phyloP scores from a whole-genome alignment of 257 asterid species.

The Solanum ossicruentum region DNA sequence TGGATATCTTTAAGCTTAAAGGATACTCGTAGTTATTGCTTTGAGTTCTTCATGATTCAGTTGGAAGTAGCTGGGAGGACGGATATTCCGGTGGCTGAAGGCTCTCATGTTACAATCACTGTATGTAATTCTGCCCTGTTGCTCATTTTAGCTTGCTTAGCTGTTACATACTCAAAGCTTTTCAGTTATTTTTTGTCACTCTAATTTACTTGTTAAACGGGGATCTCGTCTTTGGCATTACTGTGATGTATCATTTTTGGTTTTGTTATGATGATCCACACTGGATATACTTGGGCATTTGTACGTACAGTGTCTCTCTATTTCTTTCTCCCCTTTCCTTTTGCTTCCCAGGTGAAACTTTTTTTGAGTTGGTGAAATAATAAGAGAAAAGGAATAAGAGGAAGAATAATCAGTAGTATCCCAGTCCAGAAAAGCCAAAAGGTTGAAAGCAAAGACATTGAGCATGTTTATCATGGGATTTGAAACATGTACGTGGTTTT shows the following conservation, averaged over 20 bases:
- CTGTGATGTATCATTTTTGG: background rate
- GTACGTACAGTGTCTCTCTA: background rate
- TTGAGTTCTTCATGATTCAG: slow-evolving; percentile 24
- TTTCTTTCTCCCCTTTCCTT: background rate
- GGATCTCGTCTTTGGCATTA: background rate
- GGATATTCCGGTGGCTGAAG: slow-evolving; percentile 96
- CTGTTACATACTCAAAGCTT: background rate
- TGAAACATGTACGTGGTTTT: background rate
- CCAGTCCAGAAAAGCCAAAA: background rate
- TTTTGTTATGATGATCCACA: background rate
- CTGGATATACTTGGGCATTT: background rate
- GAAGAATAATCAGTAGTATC: background rate
- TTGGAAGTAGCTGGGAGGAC: slow-evolving; percentile 88
- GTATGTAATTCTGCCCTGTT: slow-evolving; percentile 28
- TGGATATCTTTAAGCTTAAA: background rate
- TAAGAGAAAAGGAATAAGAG: background rate
- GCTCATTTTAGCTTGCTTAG: background rate
- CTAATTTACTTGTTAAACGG: background rate
- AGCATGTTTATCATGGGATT: background rate
- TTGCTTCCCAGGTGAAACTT: background rate
- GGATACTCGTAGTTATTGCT: background rate
- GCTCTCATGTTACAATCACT: slow-evolving; percentile 88
- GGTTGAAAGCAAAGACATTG: background rate
- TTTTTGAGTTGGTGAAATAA: background rate
- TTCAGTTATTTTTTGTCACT: background rate